phyloP scores from a whole-genome alignment of 2,329 filamentous ascomycete species.

The Colletotrichum endophyticum region DNA sequence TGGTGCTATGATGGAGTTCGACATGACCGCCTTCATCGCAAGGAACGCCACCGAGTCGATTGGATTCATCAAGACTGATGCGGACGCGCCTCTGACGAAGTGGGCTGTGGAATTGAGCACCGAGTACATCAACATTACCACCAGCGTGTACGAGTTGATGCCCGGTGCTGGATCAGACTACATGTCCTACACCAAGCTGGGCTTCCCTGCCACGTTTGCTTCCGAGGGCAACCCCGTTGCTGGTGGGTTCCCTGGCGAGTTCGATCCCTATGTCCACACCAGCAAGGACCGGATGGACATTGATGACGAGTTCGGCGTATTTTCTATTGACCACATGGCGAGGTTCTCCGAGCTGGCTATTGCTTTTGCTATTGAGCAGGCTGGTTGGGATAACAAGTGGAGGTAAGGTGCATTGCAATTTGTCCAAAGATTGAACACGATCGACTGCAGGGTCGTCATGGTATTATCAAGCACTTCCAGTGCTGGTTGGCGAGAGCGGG shows the following conservation, averaged over 20 bases:
- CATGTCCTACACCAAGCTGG: slow-evolving; percentile 43
- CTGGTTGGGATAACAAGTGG: slow-evolving; percentile 44
- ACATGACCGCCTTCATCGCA: slow-evolving; percentile 44
- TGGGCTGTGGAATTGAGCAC: slow-evolving; percentile 37
- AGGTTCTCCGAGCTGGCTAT: slow-evolving; percentile 44
- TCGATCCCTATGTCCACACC: slow-evolving; percentile 42
- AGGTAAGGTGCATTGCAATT: slow-evolving; percentile 30
- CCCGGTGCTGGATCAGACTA: slow-evolving; percentile 42
- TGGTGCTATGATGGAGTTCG: slow-evolving; percentile 74
- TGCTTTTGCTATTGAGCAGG: slow-evolving; percentile 43
- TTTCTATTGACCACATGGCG: slow-evolving; percentile 45
- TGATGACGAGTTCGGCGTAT: slow-evolving; percentile 39
- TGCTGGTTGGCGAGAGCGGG: neutral
- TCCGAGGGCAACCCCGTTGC: slow-evolving; percentile 39
- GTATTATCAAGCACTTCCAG: neutral
- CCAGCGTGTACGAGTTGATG: slow-evolving; percentile 35
- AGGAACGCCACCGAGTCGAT: slow-evolving; percentile 43
- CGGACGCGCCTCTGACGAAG: slow-evolving; percentile 38
- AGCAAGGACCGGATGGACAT: slow-evolving; percentile 41
- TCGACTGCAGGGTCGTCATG: neutral
- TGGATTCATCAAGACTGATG: slow-evolving; percentile 41
- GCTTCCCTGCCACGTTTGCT: slow-evolving; percentile 43
- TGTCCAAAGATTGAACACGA: neutral
- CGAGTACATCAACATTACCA: slow-evolving; percentile 40
- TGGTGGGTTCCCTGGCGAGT: slow-evolving; percentile 34